phyloP scores from a whole-genome alignment of 2,329 filamentous ascomycete genomes.

The Parasarocladium wereldwijsianum region DNA sequence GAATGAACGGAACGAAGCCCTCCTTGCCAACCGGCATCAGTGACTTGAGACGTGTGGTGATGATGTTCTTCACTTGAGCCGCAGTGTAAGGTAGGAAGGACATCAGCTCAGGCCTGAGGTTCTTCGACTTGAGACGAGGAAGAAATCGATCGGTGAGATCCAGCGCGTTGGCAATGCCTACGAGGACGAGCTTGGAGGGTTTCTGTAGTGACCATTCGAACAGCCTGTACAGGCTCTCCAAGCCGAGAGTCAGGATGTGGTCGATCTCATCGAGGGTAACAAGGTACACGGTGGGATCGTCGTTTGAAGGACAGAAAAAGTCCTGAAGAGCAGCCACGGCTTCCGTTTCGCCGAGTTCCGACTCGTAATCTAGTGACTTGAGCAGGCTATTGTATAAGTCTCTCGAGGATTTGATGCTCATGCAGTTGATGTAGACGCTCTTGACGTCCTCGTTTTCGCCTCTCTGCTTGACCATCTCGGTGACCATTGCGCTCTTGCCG shows the following conservation, averaged over 20 bases:
- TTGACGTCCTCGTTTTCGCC: slow-evolving; percentile 38
- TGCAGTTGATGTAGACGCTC: slow-evolving; percentile 83
- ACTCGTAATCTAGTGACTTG: slow-evolving; percentile 48
- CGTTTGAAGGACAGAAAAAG: slow-evolving; percentile 54
- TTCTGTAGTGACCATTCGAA: slow-evolving; percentile 90
- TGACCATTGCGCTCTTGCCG: slow-evolving; percentile 89
- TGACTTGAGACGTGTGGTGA: slow-evolving; percentile 68
- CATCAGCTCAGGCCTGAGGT: slow-evolving; percentile 76
- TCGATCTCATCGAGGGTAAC: slow-evolving; percentile 92
- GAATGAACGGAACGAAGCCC: slow-evolving; percentile 70
- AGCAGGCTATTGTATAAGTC: slow-evolving; percentile 74
- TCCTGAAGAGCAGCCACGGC: slow-evolving; percentile 53
- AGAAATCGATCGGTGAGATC: slow-evolving; percentile 92
- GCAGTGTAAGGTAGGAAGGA: slow-evolving; percentile 90
- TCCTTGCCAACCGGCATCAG: slow-evolving; percentile 45
- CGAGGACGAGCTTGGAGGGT: slow-evolving; percentile 63
- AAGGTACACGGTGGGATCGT: slow-evolving; percentile 50
- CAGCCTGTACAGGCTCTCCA: slow-evolving; percentile 81
- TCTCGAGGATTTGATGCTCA: slow-evolving; percentile 80
- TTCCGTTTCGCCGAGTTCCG: slow-evolving; percentile 47
- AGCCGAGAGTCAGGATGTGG: slow-evolving; percentile 74
- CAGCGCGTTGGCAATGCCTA: slow-evolving; percentile 91
- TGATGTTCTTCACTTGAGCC: slow-evolving; percentile 72
- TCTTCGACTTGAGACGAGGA: slow-evolving; percentile 81
- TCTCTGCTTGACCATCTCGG: slow-evolving; percentile 55